Base-by-base conservation (phyloP, 768 basidiomycete genomes). In the Russula foetens region DNA sequence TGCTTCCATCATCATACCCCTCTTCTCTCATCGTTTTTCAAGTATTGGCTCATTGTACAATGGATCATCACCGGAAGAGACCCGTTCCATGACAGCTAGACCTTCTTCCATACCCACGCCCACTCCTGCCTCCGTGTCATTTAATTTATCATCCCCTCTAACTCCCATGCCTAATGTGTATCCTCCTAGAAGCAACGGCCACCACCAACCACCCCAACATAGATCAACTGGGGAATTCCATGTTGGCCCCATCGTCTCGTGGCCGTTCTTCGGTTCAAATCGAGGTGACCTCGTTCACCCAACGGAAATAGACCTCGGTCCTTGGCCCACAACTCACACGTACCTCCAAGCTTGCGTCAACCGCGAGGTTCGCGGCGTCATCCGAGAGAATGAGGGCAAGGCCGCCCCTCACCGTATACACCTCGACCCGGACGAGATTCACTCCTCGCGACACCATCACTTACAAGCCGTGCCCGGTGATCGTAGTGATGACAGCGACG, bases 251-350 rank as follows among this genome's bases (percentile, higher is more conserved):
- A 92, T 93, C 67, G 82, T 92, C 52, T 91, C 90, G 3, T 93
- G 91, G 90, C 87, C 90, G 1, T 93, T 92, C 77, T 93, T 93
- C 69, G 90, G 90, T 48, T 86, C 88, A 4, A 84, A 86, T 64
- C 80, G 91, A 43, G 90, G 90, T 33, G 85, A 88, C 59, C 78
- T 90, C 24, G 65, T 71, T 3, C 86, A 87, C 65, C 84, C 84
- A 3, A 73, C 76, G 23, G 88, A 90, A 65, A 77, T 92, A 38
- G 77, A 90, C 67, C 84, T 90, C n/a, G 90, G 90, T 2, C 91
- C 90, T 0, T 92, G 89, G 87, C 59, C 77, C 3, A 77, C 79
- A 5, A 79, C 84, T 2, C 71, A 73, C 31, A 75, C 75, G 7
- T 93, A 93, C 69, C 73, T 90, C 23, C 69, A 72, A 5, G 81